A percentile compares a stretch with the other conserved stretches of the same genome.
Evolutionary conservation across 768 basidiomycete genomes (phyloP).

Genomic region (Amanita pseudoporphyria): DNA sequence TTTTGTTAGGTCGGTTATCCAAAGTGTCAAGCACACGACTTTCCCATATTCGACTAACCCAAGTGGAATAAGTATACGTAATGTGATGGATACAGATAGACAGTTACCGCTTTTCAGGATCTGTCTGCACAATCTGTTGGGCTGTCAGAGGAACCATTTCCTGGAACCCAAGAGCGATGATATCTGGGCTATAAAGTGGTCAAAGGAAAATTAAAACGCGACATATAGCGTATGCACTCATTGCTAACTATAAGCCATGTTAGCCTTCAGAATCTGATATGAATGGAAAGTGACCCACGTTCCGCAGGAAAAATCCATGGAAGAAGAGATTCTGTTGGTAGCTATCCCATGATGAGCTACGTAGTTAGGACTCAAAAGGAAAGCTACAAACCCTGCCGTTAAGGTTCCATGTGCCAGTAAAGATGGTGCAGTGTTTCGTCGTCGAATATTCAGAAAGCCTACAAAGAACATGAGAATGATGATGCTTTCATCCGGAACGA

Average conservation of each 20-base stretch:
- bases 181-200: constrained; percentile 55
- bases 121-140: constrained; percentile 92
- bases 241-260: constrained; percentile 19
- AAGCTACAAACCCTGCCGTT: constrained; percentile 64
- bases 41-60: constrained; percentile 80
- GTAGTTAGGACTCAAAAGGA: background rate
- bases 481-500: background rate
- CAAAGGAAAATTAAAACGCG: constrained; percentile 6
- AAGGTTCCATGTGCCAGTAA: constrained; percentile 93
- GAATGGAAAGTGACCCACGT: constrained; percentile 37
- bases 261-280: constrained; percentile 13
- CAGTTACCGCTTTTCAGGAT: constrained; percentile 78
- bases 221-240: constrained; percentile 33
- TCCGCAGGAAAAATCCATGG: constrained; percentile 87
- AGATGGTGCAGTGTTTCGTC: constrained; percentile 60
- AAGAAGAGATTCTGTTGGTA: constrained; percentile 71
- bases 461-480: constrained; percentile 2
- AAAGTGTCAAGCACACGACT: constrained; percentile 70
- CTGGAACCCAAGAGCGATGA: constrained; percentile 88
- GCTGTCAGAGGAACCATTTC: constrained; percentile 98
- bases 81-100: background rate
- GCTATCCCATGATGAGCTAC: constrained; percentile 23
- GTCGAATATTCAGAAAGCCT: constrained; percentile 83
- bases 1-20: constrained; percentile 56
- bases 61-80: background rate